Conservation (phyloP, 148 eudicot genomes). For the Euryodendron excelsum region DNA sequence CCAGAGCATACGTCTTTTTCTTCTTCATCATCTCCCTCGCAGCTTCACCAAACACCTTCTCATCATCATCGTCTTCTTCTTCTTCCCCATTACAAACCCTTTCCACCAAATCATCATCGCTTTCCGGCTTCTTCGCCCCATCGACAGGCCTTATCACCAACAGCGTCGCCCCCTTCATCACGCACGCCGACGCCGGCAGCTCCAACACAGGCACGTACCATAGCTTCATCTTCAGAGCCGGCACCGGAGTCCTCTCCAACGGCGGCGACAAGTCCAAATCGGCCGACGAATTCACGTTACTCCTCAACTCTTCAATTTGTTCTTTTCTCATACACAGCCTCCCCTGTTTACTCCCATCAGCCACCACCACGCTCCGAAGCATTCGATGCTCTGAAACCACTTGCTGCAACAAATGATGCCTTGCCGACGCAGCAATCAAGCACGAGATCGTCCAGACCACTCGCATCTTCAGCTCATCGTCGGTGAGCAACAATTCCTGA, state of each 20-base stretch:
- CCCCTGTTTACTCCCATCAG: conserved; percentile 59
- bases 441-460: conserved; percentile 69
- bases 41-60: conserved; percentile 9
- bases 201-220: conserved; percentile 59
- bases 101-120: conserved; percentile 8
- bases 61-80: not conserved
- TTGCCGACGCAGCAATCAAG: conserved; percentile 56
- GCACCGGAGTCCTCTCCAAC: conserved; percentile 14
- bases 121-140: conserved; percentile 1
- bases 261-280: conserved; percentile 9
- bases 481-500: conserved; percentile 9
- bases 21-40: conserved; percentile 19
- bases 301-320: conserved; percentile 44
- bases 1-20: conserved; percentile 18
- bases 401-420: conserved; percentile 55
- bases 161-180: conserved; percentile 68
- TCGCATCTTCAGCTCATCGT: conserved; percentile 52
- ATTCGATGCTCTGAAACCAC: conserved; percentile 30
- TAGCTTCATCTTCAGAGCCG: conserved; percentile 51
- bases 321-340: conserved; percentile 42
- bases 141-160: conserved; percentile 48
- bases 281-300: not conserved
- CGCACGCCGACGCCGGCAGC: conserved; percentile 42
- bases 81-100: conserved; percentile 5
- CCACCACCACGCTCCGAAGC: conserved; percentile 34